Conservation (phyloP, 2,329 filamentous ascomycete genomes). For the Chaetomiaceae sp. region DNA sequence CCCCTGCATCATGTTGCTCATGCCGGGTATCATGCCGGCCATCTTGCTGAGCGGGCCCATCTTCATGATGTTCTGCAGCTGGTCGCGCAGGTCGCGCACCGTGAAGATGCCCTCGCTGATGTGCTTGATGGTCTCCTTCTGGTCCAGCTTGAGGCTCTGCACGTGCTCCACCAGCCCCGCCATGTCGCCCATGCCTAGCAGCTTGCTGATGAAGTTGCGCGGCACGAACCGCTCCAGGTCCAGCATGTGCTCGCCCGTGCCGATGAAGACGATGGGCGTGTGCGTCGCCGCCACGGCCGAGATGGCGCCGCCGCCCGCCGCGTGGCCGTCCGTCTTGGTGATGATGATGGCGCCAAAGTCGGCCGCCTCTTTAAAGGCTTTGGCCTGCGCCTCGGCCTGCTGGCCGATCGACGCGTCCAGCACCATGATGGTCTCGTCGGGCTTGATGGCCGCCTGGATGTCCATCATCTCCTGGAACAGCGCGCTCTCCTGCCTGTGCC, state of each 20-base stretch:
- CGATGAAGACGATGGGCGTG: slow-evolving; percentile 96
- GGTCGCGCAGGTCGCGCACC: slow-evolving; percentile 87
- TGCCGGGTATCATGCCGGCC: slow-evolving; percentile 96
- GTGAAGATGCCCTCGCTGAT: slow-evolving; percentile 96
- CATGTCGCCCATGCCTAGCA: slow-evolving; percentile 97
- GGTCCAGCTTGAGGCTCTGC: slow-evolving; percentile 89
- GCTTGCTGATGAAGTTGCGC: slow-evolving; percentile 86
- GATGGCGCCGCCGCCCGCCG: slow-evolving; percentile 92
- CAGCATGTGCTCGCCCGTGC: slow-evolving; percentile 95
- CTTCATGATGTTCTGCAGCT: slow-evolving; percentile 98
- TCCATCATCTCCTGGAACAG: slow-evolving; percentile 98
- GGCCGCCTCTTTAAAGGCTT: slow-evolving; percentile 95
- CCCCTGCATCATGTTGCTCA: slow-evolving; percentile 87
- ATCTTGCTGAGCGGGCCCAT: slow-evolving; percentile 98
- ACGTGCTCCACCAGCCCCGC: slow-evolving; percentile 93
- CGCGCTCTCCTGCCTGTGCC: slow-evolving; percentile 90
- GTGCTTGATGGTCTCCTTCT: slow-evolving; percentile 99
- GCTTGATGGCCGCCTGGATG: slow-evolving; percentile 83
- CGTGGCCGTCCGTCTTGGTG: slow-evolving; percentile 96
- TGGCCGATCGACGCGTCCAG: slow-evolving; percentile 95
- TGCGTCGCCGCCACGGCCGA: slow-evolving; percentile 94
- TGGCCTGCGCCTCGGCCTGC: slow-evolving; percentile 87
- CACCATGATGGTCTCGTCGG: slow-evolving; percentile 98
- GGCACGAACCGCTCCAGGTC: slow-evolving; percentile 92
- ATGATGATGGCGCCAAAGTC: slow-evolving; percentile 99